phyloP scores from a whole-genome alignment of 371 early-diverging fungal species.

The Rhizopus delemar region DNA sequence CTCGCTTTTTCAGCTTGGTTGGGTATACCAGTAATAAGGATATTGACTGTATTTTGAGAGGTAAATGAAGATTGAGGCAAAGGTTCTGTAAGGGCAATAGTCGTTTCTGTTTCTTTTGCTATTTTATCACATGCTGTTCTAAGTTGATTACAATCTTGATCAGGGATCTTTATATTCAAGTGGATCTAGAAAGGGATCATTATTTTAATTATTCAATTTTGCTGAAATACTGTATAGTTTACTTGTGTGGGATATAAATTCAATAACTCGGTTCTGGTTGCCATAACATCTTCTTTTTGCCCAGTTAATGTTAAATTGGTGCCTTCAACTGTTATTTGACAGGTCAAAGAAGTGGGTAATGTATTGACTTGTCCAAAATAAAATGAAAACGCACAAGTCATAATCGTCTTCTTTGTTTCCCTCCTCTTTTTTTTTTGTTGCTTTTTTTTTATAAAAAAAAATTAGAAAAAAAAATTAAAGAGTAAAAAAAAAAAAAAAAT shows the following conservation, averaged over 20 bases:
- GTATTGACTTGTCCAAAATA: conserved; percentile 31
- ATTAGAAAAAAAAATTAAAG: conserved; percentile 16
- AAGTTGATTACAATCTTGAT: conserved; percentile 33
- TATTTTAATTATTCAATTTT: not conserved
- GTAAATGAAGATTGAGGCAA: conserved; percentile 36
- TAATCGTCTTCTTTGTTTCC: conserved; percentile 8
- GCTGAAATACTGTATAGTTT: conserved; percentile 15
- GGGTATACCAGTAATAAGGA: conserved; percentile 48
- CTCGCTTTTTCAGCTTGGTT: conserved; percentile 44
- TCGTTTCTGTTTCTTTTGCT: conserved; percentile 41
- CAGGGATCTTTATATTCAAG: conserved; percentile 43
- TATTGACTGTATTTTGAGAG: conserved; percentile 39
- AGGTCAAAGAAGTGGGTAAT: conserved; percentile 40
- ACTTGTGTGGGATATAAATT: conserved; percentile 47
- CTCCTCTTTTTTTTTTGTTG: conserved; percentile 4
- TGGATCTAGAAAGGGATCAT: conserved; percentile 29
- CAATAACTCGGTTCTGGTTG: conserved; percentile 48
- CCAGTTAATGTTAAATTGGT: conserved; percentile 49
- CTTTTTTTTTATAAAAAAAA: conserved; percentile 9
- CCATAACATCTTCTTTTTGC: conserved; percentile 39
- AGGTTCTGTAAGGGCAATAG: conserved; percentile 28
- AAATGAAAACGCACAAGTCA: conserved; percentile 31
- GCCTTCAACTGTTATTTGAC: conserved; percentile 38
- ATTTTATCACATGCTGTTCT: conserved; percentile 38
- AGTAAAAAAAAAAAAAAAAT: conserved; percentile 3